These are phyloP conservation scores for Austroboletus novae-zelandiae DNA, from an alignment of 1,284 basidiomycete genomes.

Conservation along the genomic window DNA sequence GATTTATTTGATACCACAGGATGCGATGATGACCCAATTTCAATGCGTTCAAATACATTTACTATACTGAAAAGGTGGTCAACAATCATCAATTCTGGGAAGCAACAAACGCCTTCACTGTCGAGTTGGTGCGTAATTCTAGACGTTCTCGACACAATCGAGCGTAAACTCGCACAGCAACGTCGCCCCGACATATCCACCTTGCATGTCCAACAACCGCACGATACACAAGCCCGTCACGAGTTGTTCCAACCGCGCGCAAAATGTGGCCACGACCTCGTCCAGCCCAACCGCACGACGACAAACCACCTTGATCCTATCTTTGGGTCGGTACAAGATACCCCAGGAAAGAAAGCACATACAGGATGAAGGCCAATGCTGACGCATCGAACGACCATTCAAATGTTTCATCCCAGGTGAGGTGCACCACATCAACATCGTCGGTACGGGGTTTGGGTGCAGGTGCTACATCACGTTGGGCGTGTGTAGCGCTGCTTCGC, in stretches of 20 bases:
- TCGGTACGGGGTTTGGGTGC: conserved; percentile 10
- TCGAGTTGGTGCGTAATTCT: too few relatives aligned
- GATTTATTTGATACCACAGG: too few relatives aligned
- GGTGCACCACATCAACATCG: conserved; percentile 32
- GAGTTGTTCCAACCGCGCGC: conserved; percentile 45
- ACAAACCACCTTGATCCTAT: conserved; percentile 35
- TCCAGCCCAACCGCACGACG: conserved; percentile 45
- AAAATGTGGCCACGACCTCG: conserved; percentile 47
- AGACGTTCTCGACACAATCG: not conserved
- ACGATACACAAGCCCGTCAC: conserved; percentile 50
- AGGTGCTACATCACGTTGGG: conserved; percentile 29
- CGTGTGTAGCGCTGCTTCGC: conserved; percentile 34
- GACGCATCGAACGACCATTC: conserved; percentile 49
- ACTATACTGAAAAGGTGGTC: too few relatives aligned
- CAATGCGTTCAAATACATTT: too few relatives aligned
- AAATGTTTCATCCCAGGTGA: conserved; percentile 45
- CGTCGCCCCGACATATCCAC: conserved; percentile 50
- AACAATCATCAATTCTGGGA: too few relatives aligned
- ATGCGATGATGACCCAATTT: too few relatives aligned
- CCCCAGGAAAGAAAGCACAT: conserved; percentile 6
- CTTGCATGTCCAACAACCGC: conserved; percentile 50
- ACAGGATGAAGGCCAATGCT: conserved; percentile 52
- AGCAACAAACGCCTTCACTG: too few relatives aligned
- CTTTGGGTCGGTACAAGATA: not conserved
- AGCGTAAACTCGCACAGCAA: conserved; percentile 43